Conservation (phyloP, 2,329 filamentous ascomycete species). For the Ascocoryne sarcoides region DNA sequence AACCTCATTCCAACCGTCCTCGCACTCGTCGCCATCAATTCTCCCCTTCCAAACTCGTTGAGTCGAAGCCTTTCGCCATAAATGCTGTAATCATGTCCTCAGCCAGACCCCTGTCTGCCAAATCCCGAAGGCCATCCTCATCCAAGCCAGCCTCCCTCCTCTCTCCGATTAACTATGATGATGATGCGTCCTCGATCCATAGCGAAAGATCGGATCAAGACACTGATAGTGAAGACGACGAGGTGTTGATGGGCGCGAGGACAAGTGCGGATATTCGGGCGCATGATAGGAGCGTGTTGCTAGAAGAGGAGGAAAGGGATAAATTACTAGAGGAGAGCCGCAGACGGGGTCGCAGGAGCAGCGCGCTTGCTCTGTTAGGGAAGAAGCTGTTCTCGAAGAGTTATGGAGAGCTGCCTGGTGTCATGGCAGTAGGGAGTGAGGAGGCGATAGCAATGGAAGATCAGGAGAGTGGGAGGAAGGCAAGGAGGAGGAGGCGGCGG, state of each 20-base stretch:
- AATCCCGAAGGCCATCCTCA: no score
- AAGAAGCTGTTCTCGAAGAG: slow-evolving; percentile 30
- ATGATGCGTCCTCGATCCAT: slow-evolving; percentile 56
- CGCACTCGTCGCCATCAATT: background rate
- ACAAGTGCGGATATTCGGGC: slow-evolving; percentile 62
- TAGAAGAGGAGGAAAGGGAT: slow-evolving; percentile 68
- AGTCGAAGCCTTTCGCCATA: no score
- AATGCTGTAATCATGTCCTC: no score
- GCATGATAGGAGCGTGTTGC: slow-evolving; percentile 60
- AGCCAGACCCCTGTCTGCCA: no score
- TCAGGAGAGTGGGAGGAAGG: slow-evolving; percentile 6
- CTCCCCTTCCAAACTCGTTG: background rate
- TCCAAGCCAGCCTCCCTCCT: slow-evolving; percentile 21
- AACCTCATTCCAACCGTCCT: background rate
- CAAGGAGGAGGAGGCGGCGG: slow-evolving; percentile 42
- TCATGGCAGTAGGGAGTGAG: slow-evolving; percentile 1
- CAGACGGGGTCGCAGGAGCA: slow-evolving; percentile 33
- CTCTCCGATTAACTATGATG: slow-evolving; percentile 24
- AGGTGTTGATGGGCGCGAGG: slow-evolving; percentile 54
- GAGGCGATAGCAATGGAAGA: slow-evolving; percentile 1
- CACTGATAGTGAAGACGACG: slow-evolving; percentile 68
- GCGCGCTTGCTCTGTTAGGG: slow-evolving; percentile 24
- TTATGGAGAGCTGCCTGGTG: slow-evolving; percentile 21
- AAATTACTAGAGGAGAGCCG: slow-evolving; percentile 47
- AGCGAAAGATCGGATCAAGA: slow-evolving; percentile 60